phyloP scores from a whole-genome alignment of 2,329 filamentous ascomycete species.

The Aspergillus alliaceus region DNA sequence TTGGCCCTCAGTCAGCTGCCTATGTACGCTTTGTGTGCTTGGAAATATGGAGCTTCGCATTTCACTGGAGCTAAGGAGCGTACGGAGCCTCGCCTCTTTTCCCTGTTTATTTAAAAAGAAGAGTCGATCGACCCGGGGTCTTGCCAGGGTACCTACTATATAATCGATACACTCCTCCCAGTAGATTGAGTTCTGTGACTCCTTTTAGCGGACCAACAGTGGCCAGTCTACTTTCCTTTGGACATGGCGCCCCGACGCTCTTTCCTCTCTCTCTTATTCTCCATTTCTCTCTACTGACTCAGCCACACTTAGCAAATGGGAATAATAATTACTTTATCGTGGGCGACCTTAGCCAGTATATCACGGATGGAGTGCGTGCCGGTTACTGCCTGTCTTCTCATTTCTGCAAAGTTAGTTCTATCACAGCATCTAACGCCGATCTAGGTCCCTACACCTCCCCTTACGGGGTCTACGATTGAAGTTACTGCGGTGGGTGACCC shows the following conservation, averaged over 20 bases:
- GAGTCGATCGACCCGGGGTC: neutral
- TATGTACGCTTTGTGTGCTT: neutral
- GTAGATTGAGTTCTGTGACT: neutral
- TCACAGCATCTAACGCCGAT: neutral
- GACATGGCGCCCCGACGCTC: neutral
- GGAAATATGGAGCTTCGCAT: neutral
- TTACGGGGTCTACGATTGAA: conserved; percentile 4
- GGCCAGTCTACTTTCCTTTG: neutral
- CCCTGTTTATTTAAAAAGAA: neutral
- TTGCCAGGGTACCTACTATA: neutral
- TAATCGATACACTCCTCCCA: neutral
- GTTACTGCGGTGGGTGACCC: conserved; percentile 1
- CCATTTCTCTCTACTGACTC: neutral
- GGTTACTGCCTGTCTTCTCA: neutral
- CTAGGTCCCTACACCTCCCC: conserved; percentile 3
- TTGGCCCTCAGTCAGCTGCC: neutral
- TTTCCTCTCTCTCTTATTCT: neutral
- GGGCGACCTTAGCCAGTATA: conserved; percentile 5
- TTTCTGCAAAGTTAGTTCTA: neutral
- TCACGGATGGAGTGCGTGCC: conserved; percentile 3
- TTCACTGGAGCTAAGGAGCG: neutral
- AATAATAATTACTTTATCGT: conserved; percentile 3
- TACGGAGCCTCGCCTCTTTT: neutral
- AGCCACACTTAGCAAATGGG: no score
- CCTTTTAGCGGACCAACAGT: no score